These are phyloP conservation scores for Rhizopogon vinicolor DNA, from an alignment of 768 basidiomycete species.

Conservation along the genomic window DNA sequence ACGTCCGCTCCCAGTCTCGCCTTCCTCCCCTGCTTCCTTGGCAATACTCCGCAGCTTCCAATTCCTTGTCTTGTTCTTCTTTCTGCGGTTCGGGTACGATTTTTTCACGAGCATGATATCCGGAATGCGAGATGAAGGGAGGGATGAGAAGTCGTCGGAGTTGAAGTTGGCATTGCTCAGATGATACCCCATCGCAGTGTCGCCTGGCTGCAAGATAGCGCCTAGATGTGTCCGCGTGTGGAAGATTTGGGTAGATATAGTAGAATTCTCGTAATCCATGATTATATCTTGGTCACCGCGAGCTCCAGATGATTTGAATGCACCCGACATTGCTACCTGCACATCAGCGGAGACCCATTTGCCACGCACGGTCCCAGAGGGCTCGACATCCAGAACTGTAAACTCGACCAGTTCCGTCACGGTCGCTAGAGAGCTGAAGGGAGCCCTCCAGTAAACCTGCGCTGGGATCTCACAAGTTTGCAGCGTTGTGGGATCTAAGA, in stretches of 20 bases:
- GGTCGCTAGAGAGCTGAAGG: slow-evolving; percentile 81
- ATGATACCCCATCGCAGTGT: slow-evolving; percentile 88
- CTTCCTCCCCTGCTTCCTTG: slow-evolving; percentile 86
- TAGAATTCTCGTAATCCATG: slow-evolving; percentile 61
- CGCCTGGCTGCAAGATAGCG: slow-evolving; percentile 89
- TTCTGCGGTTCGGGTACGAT: slow-evolving; percentile 88
- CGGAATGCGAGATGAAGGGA: slow-evolving; percentile 67
- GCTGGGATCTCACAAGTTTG: slow-evolving; percentile 77
- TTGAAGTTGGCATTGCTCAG: slow-evolving; percentile 91
- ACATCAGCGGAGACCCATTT: slow-evolving; percentile 85
- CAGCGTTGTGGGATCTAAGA: slow-evolving; percentile 86
- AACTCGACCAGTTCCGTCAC: slow-evolving; percentile 90
- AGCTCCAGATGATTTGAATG: slow-evolving; percentile 55
- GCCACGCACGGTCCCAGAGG: slow-evolving; percentile 61
- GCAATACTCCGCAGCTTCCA: slow-evolving; percentile 94
- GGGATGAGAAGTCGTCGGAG: slow-evolving; percentile 73
- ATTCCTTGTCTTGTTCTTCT: slow-evolving; percentile 79
- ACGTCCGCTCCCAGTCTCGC: slow-evolving; percentile 68
- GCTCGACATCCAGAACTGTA: slow-evolving; percentile 91
- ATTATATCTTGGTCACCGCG: slow-evolving; percentile 42
- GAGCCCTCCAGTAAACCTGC: slow-evolving; percentile 84
- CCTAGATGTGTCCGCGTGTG: slow-evolving; percentile 98
- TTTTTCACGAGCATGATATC: slow-evolving; percentile 95
- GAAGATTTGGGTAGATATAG: slow-evolving; percentile 71
- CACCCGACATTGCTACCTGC: slow-evolving; percentile 83